phyloP scores from a whole-genome alignment of 139 green algal species.

The Edaphochlamys debaryana region DNA sequence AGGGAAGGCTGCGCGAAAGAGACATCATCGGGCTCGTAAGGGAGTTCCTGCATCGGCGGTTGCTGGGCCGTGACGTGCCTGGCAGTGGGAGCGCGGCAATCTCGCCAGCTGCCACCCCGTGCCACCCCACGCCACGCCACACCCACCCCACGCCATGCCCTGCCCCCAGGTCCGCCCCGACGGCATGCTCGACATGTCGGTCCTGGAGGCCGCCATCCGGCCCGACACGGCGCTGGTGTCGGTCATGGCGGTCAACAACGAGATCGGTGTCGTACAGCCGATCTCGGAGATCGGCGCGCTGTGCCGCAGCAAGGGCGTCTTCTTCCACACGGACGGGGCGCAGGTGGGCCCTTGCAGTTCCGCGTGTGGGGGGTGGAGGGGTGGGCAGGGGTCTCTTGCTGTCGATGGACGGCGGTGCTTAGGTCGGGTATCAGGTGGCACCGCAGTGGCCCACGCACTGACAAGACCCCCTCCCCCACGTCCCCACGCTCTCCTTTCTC shows the following conservation, averaged over 20 bases:
- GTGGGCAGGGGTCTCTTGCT: neutral
- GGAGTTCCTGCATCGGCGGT: too few species aligned
- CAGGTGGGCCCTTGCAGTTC: slow-evolving; percentile 55
- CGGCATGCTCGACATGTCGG: slow-evolving; percentile 80
- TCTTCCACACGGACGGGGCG: slow-evolving; percentile 97
- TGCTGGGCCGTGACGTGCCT: too few species aligned
- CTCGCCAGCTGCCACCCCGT: too few species aligned
- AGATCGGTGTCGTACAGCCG: slow-evolving; percentile 96
- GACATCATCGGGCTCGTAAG: too few species aligned
- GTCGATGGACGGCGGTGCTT: neutral
- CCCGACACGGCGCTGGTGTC: slow-evolving; percentile 92
- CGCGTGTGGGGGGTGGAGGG: too few species aligned
- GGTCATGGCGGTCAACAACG: slow-evolving; percentile 99
- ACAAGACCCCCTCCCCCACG: too few species aligned
- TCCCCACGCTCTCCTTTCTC: too few species aligned
- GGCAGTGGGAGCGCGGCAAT: too few species aligned
- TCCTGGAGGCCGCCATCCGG: slow-evolving; percentile 81
- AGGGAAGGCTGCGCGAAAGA: too few species aligned
- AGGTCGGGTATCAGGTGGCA: too few species aligned
- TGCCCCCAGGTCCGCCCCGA: slow-evolving; percentile 53
- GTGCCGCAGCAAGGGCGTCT: slow-evolving; percentile 77
- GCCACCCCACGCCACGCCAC: neutral
- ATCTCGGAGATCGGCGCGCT: slow-evolving; percentile 91
- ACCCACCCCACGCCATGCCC: neutral
- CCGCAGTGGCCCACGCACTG: too few species aligned